Evolutionary conservation across 2,329 filamentous ascomycete genomes (phyloP).

Genomic region (Microcyclospora pomicola): DNA sequence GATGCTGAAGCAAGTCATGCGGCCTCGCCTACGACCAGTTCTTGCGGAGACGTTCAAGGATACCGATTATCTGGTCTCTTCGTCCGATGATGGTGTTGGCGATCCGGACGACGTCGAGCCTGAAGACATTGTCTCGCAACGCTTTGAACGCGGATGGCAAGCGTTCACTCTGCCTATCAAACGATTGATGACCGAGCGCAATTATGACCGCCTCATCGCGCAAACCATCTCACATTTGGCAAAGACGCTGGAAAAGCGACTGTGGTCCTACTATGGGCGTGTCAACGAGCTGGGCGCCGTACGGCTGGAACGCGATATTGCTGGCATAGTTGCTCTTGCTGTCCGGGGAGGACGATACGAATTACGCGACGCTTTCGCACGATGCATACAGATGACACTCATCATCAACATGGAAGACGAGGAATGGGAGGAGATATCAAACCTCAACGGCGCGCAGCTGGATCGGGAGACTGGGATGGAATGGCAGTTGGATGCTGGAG

Average conservation of each 20-base stretch:
- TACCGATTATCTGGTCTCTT: constrained; percentile 52
- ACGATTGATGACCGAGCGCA: constrained; percentile 65
- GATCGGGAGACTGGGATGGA: constrained; percentile 50
- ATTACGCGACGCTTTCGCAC: constrained; percentile 61
- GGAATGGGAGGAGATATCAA: constrained; percentile 64
- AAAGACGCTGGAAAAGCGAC: constrained; percentile 70
- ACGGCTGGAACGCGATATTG: constrained; percentile 70
- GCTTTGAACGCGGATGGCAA: constrained; percentile 79
- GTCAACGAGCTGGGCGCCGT: constrained; percentile 72
- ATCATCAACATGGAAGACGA: constrained; percentile 92
- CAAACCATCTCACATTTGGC: constrained; percentile 62
- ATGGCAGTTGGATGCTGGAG: constrained; percentile 60
- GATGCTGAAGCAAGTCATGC: constrained; percentile 76
- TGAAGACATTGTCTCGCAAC: constrained; percentile 55
- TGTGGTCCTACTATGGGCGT: constrained; percentile 66
- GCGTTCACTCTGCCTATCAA: constrained; percentile 71
- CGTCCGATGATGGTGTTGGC: not conserved
- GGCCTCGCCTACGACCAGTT: constrained; percentile 69
- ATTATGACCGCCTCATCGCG: constrained; percentile 63
- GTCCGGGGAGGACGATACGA: constrained; percentile 58
- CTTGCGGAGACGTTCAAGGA: constrained; percentile 84
- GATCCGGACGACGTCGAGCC: constrained; percentile 14
- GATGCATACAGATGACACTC: constrained; percentile 67
- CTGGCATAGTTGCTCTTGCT: constrained; percentile 56
- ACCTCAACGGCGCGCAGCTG: constrained; percentile 32